These are phyloP conservation scores for Durio zibethinus DNA, from an alignment of 345 rosid species.

Conservation along the genomic window DNA sequence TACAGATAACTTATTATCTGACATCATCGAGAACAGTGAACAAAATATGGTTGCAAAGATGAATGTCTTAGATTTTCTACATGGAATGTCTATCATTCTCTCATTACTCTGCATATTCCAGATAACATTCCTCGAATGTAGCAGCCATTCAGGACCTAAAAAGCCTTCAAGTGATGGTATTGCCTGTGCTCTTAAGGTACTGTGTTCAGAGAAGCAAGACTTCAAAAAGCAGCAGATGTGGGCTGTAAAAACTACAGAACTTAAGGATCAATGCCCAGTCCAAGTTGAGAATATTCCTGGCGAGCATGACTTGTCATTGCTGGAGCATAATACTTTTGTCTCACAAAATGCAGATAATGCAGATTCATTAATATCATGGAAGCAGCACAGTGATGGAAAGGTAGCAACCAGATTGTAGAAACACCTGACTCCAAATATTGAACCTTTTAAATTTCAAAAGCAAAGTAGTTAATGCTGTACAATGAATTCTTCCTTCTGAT, in stretches of 20 bases:
- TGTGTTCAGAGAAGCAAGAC: slow-evolving; percentile 34
- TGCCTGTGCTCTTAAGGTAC: slow-evolving; percentile 41
- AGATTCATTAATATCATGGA: slow-evolving; percentile 21
- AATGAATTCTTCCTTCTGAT: background rate
- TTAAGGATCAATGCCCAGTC: slow-evolving; percentile 45
- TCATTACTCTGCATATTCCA: slow-evolving; percentile 21
- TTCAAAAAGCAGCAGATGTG: slow-evolving; percentile 28
- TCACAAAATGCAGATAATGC: slow-evolving; percentile 23
- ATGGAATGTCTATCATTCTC: background rate
- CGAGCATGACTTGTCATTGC: slow-evolving; percentile 22
- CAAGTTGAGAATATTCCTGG: slow-evolving; percentile 21
- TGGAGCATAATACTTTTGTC: slow-evolving; percentile 20
- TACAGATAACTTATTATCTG: background rate
- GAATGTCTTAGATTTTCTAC: background rate
- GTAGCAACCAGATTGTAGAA: slow-evolving; percentile 24
- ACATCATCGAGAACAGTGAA: background rate
- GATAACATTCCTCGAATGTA: slow-evolving; percentile 41
- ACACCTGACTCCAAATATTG: slow-evolving; percentile 1
- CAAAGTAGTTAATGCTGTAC: background rate
- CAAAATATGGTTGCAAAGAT: background rate
- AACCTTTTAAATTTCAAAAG: slow-evolving; percentile 4
- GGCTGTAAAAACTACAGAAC: slow-evolving; percentile 23
- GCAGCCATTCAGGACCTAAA: slow-evolving; percentile 31
- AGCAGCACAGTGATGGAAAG: slow-evolving; percentile 26
- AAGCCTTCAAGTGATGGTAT: slow-evolving; percentile 23